phyloP scores from a whole-genome alignment of 2,329 filamentous ascomycete species.

The Ceratocystis albifundus region DNA sequence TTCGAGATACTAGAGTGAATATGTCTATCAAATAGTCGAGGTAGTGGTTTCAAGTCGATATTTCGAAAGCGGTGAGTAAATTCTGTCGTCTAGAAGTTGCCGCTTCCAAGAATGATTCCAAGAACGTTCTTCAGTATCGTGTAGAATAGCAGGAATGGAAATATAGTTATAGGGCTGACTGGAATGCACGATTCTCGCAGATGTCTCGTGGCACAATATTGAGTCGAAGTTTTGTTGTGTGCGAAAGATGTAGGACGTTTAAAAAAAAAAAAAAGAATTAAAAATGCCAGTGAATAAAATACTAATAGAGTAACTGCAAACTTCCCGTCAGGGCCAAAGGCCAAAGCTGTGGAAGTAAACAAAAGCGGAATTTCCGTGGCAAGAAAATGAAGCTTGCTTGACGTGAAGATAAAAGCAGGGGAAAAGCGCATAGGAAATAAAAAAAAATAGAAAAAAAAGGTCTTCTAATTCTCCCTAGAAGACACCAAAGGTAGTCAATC shows the following conservation, averaged over 20 bases:
- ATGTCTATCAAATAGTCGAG: neutral
- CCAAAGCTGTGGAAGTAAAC: constrained; percentile 1
- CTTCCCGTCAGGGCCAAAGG: neutral
- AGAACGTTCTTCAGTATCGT: neutral
- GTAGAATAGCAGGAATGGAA: neutral
- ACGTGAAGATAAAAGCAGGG: neutral
- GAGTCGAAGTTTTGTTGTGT: neutral
- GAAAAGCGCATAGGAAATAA: neutral
- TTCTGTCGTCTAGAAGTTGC: neutral
- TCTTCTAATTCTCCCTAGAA: neutral
- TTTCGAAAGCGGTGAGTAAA: constrained; percentile 2
- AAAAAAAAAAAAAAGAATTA: constrained; percentile 9
- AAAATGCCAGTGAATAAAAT: constrained; percentile 1
- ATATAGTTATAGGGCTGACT: neutral
- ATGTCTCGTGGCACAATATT: neutral
- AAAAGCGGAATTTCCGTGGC: constrained; percentile 4
- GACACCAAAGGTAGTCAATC: neutral
- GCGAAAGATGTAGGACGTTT: neutral
- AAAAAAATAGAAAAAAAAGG: constrained; percentile 18
- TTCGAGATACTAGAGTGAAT: neutral
- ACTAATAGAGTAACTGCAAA: constrained; percentile 1
- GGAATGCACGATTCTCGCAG: constrained; percentile 1
- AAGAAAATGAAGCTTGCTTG: neutral
- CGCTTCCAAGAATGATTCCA: neutral
- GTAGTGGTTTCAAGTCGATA: neutral